phyloP scores from a whole-genome alignment of 192 early-diverging fungal species.

The Backusella tarrabulga region DNA sequence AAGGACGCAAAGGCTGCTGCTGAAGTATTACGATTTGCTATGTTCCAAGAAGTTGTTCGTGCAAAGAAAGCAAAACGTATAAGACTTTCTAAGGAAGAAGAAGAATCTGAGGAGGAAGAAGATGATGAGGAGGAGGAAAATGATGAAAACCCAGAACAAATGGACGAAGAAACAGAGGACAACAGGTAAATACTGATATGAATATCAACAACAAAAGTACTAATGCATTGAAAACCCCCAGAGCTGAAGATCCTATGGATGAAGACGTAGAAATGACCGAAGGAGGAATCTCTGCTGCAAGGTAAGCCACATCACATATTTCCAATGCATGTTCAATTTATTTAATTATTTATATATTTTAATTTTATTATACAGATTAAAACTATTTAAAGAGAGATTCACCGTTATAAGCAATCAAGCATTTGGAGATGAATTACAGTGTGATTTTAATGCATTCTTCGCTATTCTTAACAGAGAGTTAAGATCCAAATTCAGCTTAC shows the following conservation, averaged over 20 bases:
- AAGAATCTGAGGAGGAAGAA: constrained; percentile 42
- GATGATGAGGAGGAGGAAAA: constrained; percentile 15
- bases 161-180: constrained; percentile 9
- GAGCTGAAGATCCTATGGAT: constrained; percentile 14
- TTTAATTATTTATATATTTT: neutral
- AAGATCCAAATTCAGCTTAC: constrained; percentile 42
- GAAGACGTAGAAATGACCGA: constrained; percentile 28
- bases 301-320: constrained; percentile 6
- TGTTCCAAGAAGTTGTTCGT: constrained; percentile 86
- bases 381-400: constrained; percentile 51
- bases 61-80: constrained; percentile 46
- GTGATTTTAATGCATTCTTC: constrained; percentile 55
- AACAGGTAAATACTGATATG: neutral
- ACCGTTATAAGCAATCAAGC: constrained; percentile 37
- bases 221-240: neutral
- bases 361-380: constrained; percentile 19
- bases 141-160: constrained; percentile 19
- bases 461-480: constrained; percentile 54
- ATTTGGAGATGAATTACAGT: constrained; percentile 54
- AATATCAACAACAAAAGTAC: neutral
- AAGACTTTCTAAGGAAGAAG: constrained; percentile 43
- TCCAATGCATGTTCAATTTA: neutral
- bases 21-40: constrained; percentile 80
- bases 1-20: constrained; percentile 85
- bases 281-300: neutral